Percentiles rank a stretch among this genome's conserved stretches.
phyloP scores from a whole-genome alignment of 23 red algal species.

The Agarophyton chilense region DNA sequence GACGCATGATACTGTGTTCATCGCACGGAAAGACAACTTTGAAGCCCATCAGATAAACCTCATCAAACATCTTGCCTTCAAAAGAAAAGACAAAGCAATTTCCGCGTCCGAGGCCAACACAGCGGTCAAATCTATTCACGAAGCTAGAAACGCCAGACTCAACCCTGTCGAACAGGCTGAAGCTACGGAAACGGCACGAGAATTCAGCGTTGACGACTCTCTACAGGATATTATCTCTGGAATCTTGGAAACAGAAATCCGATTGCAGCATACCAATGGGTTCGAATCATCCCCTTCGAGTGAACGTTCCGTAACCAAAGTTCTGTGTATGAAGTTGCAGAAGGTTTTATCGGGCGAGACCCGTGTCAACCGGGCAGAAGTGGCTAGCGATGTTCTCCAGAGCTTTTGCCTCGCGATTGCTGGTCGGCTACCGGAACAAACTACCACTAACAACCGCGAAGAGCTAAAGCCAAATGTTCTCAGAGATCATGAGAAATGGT shows the following conservation, averaged over 20 bases:
- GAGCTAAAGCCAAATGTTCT: not conserved
- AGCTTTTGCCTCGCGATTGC: not conserved
- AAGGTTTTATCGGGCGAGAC: not conserved
- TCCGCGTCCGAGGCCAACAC: constrained; percentile 21
- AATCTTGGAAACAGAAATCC: not conserved
- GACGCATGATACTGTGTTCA: not conserved
- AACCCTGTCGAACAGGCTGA: not conserved
- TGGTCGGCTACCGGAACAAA: not conserved
- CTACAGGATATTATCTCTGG: not conserved
- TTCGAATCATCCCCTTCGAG: not conserved
- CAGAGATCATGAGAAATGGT: constrained; percentile 23
- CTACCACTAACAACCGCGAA: not conserved
- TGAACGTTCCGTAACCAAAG: not conserved
- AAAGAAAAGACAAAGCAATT: constrained; percentile 54
- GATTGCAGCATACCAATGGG: not conserved
- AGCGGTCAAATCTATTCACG: constrained; percentile 27
- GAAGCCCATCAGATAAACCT: constrained; percentile 50
- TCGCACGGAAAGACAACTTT: constrained; percentile 13
- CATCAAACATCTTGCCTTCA: constrained; percentile 58
- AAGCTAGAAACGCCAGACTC: not conserved
- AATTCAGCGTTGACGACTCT: not conserved
- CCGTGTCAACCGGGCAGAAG: not conserved
- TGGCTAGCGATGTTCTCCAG: constrained; percentile 1
- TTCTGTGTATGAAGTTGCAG: not conserved
- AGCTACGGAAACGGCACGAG: not conserved